phyloP scores from a whole-genome alignment of 106 monocot genomes.

The Phalaenopsis aphrodite region DNA sequence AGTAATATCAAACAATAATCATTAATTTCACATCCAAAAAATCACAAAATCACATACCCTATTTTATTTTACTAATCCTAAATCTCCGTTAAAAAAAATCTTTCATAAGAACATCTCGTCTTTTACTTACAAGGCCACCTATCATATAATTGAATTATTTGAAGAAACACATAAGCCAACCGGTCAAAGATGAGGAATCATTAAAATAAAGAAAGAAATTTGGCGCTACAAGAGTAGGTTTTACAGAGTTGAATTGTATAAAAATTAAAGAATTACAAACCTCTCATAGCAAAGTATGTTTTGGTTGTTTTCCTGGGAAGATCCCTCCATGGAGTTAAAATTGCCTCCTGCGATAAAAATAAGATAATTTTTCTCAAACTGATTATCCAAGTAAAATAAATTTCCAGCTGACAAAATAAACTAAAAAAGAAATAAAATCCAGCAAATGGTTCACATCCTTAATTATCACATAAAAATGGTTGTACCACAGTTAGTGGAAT shows the following conservation, averaged over 20 bases:
- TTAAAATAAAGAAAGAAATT: neutral
- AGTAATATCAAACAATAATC: neutral
- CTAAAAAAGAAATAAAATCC: neutral
- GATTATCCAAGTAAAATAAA: neutral
- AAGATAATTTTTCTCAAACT: neutral
- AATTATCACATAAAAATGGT: neutral
- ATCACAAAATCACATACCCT: neutral
- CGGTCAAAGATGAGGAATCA: neutral
- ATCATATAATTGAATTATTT: neutral
- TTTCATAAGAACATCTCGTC: no score
- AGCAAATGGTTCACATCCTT: neutral
- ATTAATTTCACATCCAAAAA: neutral
- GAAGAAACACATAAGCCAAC: neutral
- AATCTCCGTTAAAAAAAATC: neutral
- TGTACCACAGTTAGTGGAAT: neutral
- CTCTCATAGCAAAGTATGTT: conserved; percentile 69
- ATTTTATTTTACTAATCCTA: neutral
- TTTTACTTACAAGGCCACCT: no score
- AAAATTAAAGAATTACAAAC: conserved; percentile 17
- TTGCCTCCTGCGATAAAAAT: conserved; percentile 47
- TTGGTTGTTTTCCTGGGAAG: conserved; percentile 56
- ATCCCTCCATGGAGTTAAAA: conserved; percentile 50
- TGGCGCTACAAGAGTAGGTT: neutral
- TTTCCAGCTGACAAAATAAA: neutral
- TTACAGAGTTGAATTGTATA: neutral